Evolutionary conservation across 805 yeast species (phyloP).

Genomic region (Candida piceae): DNA sequence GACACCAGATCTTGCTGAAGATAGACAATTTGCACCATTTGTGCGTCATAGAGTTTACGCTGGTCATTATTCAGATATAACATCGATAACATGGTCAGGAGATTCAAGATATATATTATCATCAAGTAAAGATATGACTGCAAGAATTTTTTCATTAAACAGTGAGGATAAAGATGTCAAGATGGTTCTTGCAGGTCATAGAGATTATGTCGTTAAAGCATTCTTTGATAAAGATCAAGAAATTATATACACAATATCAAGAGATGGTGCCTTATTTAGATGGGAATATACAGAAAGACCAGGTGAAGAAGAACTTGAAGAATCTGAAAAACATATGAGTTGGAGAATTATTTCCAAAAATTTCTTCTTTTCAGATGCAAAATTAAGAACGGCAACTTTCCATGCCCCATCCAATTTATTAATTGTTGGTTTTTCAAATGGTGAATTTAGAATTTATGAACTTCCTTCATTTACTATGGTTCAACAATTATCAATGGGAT

Average conservation of each 20-base stretch:
- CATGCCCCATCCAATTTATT: slow-evolving; percentile 66
- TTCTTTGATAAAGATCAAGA: slow-evolving; percentile 88
- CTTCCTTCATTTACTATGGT: slow-evolving; percentile 72
- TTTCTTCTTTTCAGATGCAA: slow-evolving; percentile 66
- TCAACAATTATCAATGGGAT: slow-evolving; percentile 90
- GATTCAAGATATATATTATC: slow-evolving; percentile 87
- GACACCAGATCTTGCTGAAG: slow-evolving; percentile 76
- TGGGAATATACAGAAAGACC: slow-evolving; percentile 80
- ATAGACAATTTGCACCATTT: slow-evolving; percentile 93
- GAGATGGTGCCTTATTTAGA: slow-evolving; percentile 88
- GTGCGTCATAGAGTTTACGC: slow-evolving; percentile 85
- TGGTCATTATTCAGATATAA: slow-evolving; percentile 84
- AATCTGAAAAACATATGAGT: slow-evolving; percentile 42
- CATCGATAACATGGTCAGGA: slow-evolving; percentile 78
- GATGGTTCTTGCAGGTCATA: slow-evolving; percentile 85
- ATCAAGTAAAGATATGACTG: slow-evolving; percentile 85
- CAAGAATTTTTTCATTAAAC: slow-evolving; percentile 74
- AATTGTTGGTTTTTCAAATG: slow-evolving; percentile 85
- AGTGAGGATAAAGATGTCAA: slow-evolving; percentile 71
- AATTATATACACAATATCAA: slow-evolving; percentile 82
- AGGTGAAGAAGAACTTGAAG: slow-evolving; percentile 41
- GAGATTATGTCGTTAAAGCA: slow-evolving; percentile 82
- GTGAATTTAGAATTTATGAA: slow-evolving; percentile 89
- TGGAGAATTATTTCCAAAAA: slow-evolving; percentile 85
- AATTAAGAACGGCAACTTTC: slow-evolving; percentile 77